phyloP scores from a whole-genome alignment of 2,329 filamentous ascomycete species.

The Pestalotiopsis sp. region DNA sequence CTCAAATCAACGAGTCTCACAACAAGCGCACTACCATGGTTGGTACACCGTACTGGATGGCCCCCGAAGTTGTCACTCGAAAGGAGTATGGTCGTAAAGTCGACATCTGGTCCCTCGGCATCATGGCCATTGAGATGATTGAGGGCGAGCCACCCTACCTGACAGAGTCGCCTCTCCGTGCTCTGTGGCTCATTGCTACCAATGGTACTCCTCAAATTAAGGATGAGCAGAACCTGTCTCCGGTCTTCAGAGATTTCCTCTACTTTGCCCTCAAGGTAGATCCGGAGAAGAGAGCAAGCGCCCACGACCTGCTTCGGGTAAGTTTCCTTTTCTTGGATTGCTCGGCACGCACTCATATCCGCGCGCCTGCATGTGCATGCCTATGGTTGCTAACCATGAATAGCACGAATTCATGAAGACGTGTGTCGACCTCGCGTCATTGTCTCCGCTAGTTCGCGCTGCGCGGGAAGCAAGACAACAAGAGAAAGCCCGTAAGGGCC shows the following conservation, averaged over 20 bases:
- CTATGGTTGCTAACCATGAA: neutral
- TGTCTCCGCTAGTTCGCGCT: slow-evolving; percentile 85
- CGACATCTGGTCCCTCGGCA: slow-evolving; percentile 97
- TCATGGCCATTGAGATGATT: slow-evolving; percentile 99
- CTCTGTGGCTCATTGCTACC: slow-evolving; percentile 93
- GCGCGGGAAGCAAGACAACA: slow-evolving; percentile 83
- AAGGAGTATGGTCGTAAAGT: slow-evolving; percentile 99
- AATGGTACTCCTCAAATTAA: slow-evolving; percentile 96
- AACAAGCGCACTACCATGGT: slow-evolving; percentile 99
- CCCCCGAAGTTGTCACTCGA: slow-evolving; percentile 92
- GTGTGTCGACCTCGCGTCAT: slow-evolving; percentile 73
- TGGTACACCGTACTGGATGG: slow-evolving; percentile 99
- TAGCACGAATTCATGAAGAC: slow-evolving; percentile 81
- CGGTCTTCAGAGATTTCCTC: slow-evolving; percentile 88
- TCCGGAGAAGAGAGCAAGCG: slow-evolving; percentile 93
- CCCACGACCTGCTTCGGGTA: slow-evolving; percentile 90
- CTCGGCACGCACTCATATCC: neutral
- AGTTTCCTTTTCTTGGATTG: slow-evolving; percentile 37
- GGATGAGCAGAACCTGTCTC: slow-evolving; percentile 80
- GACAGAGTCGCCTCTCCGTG: slow-evolving; percentile 90
- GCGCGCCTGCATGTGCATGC: neutral
- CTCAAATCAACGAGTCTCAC: slow-evolving; percentile 95
- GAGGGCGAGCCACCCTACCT: slow-evolving; percentile 97
- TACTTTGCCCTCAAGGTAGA: slow-evolving; percentile 94
- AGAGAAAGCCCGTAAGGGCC: slow-evolving; percentile 75